Evolutionary conservation across 768 basidiomycete genomes (phyloP).

Genomic region (Russula brevipes): DNA sequence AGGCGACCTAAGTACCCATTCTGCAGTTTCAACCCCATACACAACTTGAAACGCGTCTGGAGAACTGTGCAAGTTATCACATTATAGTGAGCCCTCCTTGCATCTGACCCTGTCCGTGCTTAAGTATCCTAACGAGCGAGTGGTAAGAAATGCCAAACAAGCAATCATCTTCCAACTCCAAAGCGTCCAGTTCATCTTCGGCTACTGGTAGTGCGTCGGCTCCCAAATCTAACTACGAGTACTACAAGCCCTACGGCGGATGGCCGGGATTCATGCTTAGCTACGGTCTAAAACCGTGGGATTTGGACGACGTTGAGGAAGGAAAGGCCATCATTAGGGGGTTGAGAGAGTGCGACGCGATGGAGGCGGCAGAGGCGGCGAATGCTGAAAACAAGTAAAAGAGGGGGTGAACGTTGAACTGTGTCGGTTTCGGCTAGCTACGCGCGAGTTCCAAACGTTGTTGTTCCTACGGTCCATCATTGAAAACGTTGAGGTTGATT

Average conservation of each 20-base stretch:
- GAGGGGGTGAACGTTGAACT: neutral
- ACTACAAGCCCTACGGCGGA: slow-evolving; percentile 16
- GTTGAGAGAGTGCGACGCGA: neutral
- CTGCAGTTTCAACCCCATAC: too few species aligned
- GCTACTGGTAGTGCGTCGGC: too few species aligned
- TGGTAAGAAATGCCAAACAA: neutral
- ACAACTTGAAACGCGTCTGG: too few species aligned
- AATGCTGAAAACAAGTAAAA: neutral
- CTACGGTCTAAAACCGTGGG: slow-evolving; percentile 26
- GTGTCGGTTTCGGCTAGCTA: too few species aligned
- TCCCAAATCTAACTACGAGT: slow-evolving; percentile 4
- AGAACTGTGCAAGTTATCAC: too few species aligned
- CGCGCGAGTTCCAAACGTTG: too few species aligned
- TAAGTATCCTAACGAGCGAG: neutral
- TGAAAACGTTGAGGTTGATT: too few species aligned
- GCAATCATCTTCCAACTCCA: neutral
- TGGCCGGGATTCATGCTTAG: slow-evolving; percentile 25
- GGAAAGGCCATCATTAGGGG: slow-evolving; percentile 24
- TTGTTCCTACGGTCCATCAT: too few species aligned
- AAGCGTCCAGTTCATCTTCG: neutral
- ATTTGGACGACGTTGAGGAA: slow-evolving; percentile 23
- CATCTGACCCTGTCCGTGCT: too few species aligned
- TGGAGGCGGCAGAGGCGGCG: neutral
- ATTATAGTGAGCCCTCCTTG: too few species aligned
- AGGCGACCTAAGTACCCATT: too few species aligned